Base-by-base conservation (phyloP, 106 monocot species). In the Chionographis japonica region DNA sequence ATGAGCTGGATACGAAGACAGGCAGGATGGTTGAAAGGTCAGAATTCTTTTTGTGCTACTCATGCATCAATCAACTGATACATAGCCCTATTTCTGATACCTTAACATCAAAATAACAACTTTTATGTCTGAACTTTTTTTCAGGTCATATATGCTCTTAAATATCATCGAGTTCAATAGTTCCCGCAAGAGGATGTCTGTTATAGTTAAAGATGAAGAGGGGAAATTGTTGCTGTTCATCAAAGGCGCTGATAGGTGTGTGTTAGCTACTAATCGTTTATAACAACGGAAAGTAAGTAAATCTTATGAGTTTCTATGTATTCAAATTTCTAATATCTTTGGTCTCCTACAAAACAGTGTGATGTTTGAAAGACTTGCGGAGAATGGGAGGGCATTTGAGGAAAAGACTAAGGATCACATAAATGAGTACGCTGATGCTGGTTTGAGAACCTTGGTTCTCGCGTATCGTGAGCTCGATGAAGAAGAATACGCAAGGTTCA, bases 171-270 rank as follows among this genome's bases (percentile, higher is more conserved):
- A 92, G 53, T 98, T 98, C 54, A 92, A 70, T 54, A 98, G 97
- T 54, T 56, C 97, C 4, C 66, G 97, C 53, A 98, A 86, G 53
- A 79, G 97, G 41, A 98, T 98, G 92, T 92, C 92, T 57, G 97
- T 92, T 52, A 79, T 98, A 52, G 92, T 90, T 54, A 78, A 65
- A 80, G 77, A 77, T 41, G 76, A 84, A 10, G 87, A 90, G 58
- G 89, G 83, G 14, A 89, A 80, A 60, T 67, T 89, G 53, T 66
- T 92, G 10, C 77, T 98, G 53, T 88, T 92, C 17, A 80, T 85
- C 71, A 98, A 98, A 81, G 97, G 97, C 38, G 97, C 97, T 52
- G 97, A 98, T 72, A 95, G 77, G 95, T 95, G 14, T 58, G 81
- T 74, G 18, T 50, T 54, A 12, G 41, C 4, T 50, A 3, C 8